Percentiles rank a stretch among this genome's conserved stretches.
phyloP scores from a whole-genome alignment of 2,329 filamentous ascomycete species.

The Pezicula neosporulosa region DNA sequence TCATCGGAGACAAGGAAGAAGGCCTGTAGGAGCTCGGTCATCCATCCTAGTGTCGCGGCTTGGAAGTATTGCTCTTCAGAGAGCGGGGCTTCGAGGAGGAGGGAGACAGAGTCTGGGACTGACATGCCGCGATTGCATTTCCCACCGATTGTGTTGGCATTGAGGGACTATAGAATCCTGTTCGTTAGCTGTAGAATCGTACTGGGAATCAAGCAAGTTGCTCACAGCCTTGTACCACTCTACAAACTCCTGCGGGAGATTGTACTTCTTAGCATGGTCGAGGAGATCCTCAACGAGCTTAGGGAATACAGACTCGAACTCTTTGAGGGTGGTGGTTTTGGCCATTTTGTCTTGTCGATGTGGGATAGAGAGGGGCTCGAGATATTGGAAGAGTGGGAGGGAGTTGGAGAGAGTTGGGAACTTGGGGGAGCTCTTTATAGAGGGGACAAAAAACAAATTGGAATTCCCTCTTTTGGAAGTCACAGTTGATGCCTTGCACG shows the following conservation, averaged over 20 bases:
- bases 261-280: constrained; percentile 75
- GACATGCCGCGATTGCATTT: constrained; percentile 99
- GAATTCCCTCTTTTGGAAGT: no score
- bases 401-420: constrained; percentile 4
- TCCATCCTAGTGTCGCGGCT: constrained; percentile 86
- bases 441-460: background rate
- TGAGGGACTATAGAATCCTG: constrained; percentile 58
- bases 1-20: constrained; percentile 99
- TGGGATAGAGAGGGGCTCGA: no score
- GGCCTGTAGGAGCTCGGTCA: constrained; percentile 96
- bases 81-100: constrained; percentile 71
- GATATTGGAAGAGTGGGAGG: background rate
- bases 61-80: constrained; percentile 83
- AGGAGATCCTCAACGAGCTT: constrained; percentile 80
- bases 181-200: constrained; percentile 2
- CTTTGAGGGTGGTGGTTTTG: constrained; percentile 72
- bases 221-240: constrained; percentile 70
- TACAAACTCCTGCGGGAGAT: constrained; percentile 74
- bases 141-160: constrained; percentile 85
- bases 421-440: background rate
- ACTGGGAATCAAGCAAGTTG: constrained; percentile 2
- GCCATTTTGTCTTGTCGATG: constrained; percentile 42
- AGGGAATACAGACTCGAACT: constrained; percentile 90
- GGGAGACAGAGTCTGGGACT: constrained; percentile 83
- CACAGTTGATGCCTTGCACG: no score